Evolutionary conservation across 208 protist genomes (phyloP).

Genomic region (Herpetomonas muscarum): DNA sequence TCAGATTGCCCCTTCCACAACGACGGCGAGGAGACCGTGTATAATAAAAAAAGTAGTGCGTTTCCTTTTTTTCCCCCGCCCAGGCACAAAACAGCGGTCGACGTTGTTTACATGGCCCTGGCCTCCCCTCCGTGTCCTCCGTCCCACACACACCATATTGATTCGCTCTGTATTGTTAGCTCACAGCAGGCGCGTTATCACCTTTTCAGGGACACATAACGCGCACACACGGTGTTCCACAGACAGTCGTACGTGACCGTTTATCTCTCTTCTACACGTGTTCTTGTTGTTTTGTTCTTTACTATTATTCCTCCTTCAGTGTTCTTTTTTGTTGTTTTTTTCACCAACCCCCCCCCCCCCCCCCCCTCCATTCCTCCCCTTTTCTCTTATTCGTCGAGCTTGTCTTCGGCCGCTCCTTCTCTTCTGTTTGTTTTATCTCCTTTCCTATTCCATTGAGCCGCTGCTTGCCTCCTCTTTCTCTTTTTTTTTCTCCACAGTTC

Average conservation of each 20-base stretch:
- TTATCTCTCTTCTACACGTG: no score
- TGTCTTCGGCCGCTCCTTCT: background rate
- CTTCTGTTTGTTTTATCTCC: background rate
- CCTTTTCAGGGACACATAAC: no score
- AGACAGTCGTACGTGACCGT: background rate
- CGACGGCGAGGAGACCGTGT: no score
- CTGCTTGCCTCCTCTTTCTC: constrained; percentile 10
- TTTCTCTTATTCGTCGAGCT: constrained; percentile 6
- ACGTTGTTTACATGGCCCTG: no score
- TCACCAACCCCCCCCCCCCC: background rate
- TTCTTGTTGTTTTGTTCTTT: constrained; percentile 9
- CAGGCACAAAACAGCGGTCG: background rate
- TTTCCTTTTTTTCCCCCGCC: no score
- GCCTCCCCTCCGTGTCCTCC: no score
- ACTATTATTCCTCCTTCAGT: constrained; percentile 1
- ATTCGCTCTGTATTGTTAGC: constrained; percentile 3
- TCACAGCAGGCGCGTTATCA: no score
- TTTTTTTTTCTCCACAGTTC: background rate
- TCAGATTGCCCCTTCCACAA: no score
- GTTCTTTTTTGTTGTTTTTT: constrained; percentile 10
- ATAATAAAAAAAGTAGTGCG: no score
- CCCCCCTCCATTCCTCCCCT: background rate
- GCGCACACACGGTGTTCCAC: no score
- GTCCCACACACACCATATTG: background rate
- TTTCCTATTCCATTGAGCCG: constrained; percentile 4